Conservation (phyloP, 352 stramenopile genomes). For the Phytophthora nicotianae region DNA sequence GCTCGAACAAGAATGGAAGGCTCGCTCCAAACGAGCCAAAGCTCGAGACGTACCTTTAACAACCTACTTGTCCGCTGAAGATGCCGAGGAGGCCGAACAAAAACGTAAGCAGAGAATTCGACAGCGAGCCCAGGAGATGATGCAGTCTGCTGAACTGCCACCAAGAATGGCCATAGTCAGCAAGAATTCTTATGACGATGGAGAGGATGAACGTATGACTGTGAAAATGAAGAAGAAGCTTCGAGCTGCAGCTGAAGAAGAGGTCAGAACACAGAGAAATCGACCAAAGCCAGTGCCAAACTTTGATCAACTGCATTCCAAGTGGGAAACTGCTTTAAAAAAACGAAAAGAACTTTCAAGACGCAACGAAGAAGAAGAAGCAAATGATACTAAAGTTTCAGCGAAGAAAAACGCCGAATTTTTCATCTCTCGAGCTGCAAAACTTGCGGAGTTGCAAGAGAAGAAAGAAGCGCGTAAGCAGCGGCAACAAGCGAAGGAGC, state of each 20-base stretch:
- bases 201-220: constrained; percentile 30
- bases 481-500: constrained; percentile 49
- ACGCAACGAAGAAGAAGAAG: constrained; percentile 27
- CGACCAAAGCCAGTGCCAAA: constrained; percentile 64
- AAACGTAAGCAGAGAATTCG: constrained; percentile 58
- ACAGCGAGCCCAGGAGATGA: constrained; percentile 48
- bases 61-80: constrained; percentile 43
- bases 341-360: constrained; percentile 31
- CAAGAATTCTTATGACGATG: constrained; percentile 1
- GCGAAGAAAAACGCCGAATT: constrained; percentile 39
- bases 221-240: constrained; percentile 62
- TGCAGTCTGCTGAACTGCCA: constrained; percentile 52
- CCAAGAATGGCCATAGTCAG: constrained; percentile 52
- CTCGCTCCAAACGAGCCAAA: constrained; percentile 44
- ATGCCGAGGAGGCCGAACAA: constrained; percentile 38
- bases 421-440: constrained; percentile 49
- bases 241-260: constrained; percentile 44
- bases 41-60: constrained; percentile 56
- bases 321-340: constrained; percentile 58
- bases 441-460: constrained; percentile 44
- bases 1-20: constrained; percentile 43
- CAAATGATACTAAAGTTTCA: neutral
- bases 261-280: constrained; percentile 27
- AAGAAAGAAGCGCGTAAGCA: constrained; percentile 56
- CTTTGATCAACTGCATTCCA: constrained; percentile 61